phyloP scores from a whole-genome alignment of 2,329 filamentous ascomycete genomes.

The Nigrograna mackinnonii region DNA sequence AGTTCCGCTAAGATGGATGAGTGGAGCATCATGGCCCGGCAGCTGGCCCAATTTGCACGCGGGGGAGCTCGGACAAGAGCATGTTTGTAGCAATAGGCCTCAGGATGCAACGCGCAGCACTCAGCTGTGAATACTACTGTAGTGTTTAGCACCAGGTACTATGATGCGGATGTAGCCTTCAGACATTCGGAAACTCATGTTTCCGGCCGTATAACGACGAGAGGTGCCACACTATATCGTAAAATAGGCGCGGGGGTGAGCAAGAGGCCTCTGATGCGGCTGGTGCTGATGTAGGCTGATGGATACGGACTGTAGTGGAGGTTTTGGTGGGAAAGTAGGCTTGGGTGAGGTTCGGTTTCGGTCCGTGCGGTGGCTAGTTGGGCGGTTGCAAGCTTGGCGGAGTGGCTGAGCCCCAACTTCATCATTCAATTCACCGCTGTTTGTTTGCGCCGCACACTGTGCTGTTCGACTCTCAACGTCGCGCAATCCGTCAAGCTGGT shows the following conservation, averaged over 20 bases:
- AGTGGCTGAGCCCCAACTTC: slow-evolving; percentile 6
- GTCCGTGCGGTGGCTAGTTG: not conserved
- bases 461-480: slow-evolving; percentile 5
- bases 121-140: slow-evolving; percentile 5
- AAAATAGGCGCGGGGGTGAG: slow-evolving; percentile 11
- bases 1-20: not conserved
- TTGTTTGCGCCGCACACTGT: too few species aligned
- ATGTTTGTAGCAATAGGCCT: not conserved
- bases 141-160: not conserved
- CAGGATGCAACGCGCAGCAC: slow-evolving; percentile 4
- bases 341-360: too few species aligned
- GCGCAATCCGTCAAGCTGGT: too few species aligned
- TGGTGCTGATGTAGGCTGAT: slow-evolving; percentile 19
- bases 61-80: too few species aligned
- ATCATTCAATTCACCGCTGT: not conserved
- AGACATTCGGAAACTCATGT: slow-evolving; percentile 19
- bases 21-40: not conserved
- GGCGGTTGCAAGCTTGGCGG: slow-evolving; percentile 7
- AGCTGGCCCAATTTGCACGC: too few species aligned
- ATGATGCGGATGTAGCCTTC: slow-evolving; percentile 1
- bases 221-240: slow-evolving; percentile 8
- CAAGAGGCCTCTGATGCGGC: slow-evolving; percentile 15
- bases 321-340: too few species aligned
- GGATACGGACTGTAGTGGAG: not conserved
- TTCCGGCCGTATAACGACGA: slow-evolving; percentile 18